Evolutionary conservation across 805 yeast species (phyloP), one percentile per base, ranked within the genome.

Genomic region (Lipomyces spencermartinsiae): DNA sequence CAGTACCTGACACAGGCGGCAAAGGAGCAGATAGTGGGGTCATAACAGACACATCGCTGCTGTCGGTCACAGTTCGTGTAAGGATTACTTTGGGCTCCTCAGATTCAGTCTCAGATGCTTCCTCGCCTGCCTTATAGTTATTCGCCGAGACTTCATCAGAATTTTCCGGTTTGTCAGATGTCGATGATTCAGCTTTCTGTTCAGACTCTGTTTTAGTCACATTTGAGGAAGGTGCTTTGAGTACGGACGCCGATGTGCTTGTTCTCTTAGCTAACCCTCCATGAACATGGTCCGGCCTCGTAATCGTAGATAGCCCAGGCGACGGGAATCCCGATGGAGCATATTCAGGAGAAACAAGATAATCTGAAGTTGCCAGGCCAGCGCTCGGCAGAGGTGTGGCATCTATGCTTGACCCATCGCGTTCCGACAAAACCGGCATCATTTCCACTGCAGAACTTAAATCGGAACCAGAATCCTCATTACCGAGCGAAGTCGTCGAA

Each of bases 401-500:
- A 5, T 59, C 35, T 9, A 31, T n/a, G 56, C 56, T 39, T 12
- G 54, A 35, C 19, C 37, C 58, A 31, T 58, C 46, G 14, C 39
- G 25, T 25, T 63, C 58, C 14, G 62, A 16, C 33, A 31, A 25
- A 10, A 67, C 72, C n/a, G 72, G 70, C 71, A 67, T 62, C n/a
- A 67, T 22, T 29, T 69, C 72, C 14, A 63, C 71, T 1, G 71
- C 68, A 10, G 69, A 31, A 9, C 53, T 34, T 22, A 61, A 49
- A 29, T 68, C 72, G 25, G 22, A 34, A 3, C 4, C n/a, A 10
- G 29, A 37, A 1, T 71, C 70, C 4, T 63, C 73, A 66, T 53
- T 67, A 29, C 33, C 69, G 34, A 51, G 67, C n/a, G 65, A 63
- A 60, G 58, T 68, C 59, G 49, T 64, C 66, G 70, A 71, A 51